Percentiles rank a stretch among this genome's conserved stretches.
Conservation (phyloP, 768 basidiomycete species). For the Naganishia randhawae region DNA sequence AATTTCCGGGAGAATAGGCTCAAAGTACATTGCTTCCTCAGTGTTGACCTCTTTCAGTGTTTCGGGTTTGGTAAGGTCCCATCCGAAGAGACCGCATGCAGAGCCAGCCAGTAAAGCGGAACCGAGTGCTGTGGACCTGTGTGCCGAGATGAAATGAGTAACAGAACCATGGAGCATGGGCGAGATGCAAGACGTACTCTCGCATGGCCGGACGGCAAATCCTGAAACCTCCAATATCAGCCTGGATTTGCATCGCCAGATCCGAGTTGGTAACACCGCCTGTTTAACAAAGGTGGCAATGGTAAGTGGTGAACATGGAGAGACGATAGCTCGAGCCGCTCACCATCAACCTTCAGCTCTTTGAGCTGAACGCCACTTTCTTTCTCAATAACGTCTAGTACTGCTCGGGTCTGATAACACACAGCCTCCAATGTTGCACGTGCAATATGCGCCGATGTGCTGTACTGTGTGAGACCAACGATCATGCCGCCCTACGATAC, state of each 20-base stretch:
- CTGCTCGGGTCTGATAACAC: constrained; percentile 90
- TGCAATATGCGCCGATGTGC: constrained; percentile 75
- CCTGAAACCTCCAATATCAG: constrained; percentile 74
- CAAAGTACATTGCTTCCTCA: constrained; percentile 69
- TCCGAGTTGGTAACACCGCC: constrained; percentile 92
- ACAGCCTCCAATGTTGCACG: constrained; percentile 94
- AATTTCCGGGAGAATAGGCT: constrained; percentile 57
- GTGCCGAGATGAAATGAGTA: neutral
- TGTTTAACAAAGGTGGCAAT: neutral
- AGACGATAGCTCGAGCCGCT: constrained; percentile 16
- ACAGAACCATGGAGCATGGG: neutral
- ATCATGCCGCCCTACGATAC: constrained; percentile 35
- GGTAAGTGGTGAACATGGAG: neutral
- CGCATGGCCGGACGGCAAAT: constrained; percentile 93
- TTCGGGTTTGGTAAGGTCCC: constrained; percentile 80
- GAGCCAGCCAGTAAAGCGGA: constrained; percentile 89
- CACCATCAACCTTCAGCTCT: constrained; percentile 87
- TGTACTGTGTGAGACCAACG: constrained; percentile 48
- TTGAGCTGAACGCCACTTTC: constrained; percentile 74
- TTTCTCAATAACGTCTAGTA: constrained; percentile 89
- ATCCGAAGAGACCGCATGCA: constrained; percentile 81
- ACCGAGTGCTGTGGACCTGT: constrained; percentile 87
- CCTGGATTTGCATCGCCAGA: constrained; percentile 57
- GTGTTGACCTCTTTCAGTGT: constrained; percentile 83
- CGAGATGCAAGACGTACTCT: constrained; percentile 64